Conservation (phyloP, 768 basidiomycete genomes). For the Boletus huronensis region DNA sequence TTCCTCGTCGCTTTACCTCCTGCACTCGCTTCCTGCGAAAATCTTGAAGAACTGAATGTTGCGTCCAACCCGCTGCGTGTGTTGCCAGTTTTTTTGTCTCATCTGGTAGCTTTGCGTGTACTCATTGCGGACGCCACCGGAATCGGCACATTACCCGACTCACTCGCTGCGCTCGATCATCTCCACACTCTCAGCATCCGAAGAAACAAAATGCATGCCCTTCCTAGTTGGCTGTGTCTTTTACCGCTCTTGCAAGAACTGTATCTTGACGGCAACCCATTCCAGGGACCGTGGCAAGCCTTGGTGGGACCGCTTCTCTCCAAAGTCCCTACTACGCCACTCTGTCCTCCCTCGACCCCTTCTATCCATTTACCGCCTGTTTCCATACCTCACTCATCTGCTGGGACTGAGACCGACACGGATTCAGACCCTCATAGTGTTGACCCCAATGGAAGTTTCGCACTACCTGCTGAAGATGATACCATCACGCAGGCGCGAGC, state of each 20-base stretch:
- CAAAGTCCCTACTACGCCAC: conserved; percentile 54
- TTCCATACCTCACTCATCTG: conserved; percentile 42
- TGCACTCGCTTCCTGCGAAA: conserved; percentile 71
- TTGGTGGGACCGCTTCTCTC: conserved; percentile 81
- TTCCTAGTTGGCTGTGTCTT: conserved; percentile 94
- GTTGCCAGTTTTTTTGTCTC: conserved; percentile 85
- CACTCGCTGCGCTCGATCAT: conserved; percentile 67
- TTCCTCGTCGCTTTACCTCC: conserved; percentile 81
- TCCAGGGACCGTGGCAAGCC: conserved; percentile 90
- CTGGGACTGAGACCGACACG: conserved; percentile 45
- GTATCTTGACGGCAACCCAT: conserved; percentile 93
- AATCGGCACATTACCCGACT: conserved; percentile 69
- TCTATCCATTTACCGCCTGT: conserved; percentile 51
- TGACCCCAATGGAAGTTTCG: conserved; percentile 30
- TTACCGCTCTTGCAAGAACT: conserved; percentile 82
- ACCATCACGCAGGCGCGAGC: conserved; percentile 68
- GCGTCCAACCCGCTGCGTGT: conserved; percentile 87
- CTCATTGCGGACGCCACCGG: conserved; percentile 92
- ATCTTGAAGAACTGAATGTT: conserved; percentile 91
- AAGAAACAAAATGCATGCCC: conserved; percentile 79
- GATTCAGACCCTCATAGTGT: conserved; percentile 53
- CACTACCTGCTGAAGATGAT: conserved; percentile 52
- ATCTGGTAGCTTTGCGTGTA: conserved; percentile 74
- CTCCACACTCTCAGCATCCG: conserved; percentile 89
- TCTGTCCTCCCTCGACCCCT: conserved; percentile 66